Evolutionary conservation across 768 basidiomycete genomes (phyloP), one percentile per base, ranked within the genome.

Genomic region (Pulveroboletus ravenelii): DNA sequence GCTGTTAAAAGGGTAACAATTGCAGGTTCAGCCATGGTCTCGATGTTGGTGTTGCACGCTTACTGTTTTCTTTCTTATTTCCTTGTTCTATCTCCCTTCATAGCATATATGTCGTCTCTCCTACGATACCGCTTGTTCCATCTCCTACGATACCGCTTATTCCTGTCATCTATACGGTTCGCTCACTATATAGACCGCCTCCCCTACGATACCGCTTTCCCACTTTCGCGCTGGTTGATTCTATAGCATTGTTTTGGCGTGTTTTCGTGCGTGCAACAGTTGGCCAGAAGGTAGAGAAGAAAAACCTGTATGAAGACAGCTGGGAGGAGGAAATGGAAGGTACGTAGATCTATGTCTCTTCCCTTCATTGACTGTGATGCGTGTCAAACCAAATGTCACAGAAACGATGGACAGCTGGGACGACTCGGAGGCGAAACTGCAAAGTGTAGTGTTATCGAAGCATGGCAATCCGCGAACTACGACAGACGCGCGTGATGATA

Each of bases 361-460:
- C 6, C 34, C 23, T 13, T 35, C 13, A 1, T 29, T 9, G 23
- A 34, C 39, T 27, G 34, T 56, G 20, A 53, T 43, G 25, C n/a
- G n/a, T 41, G 15, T 36, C 29, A 32, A 37, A 40, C 32, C 12
- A n/a, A 42, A 57, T 23, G 7, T 37, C 32, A 34, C 56, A 93
- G 94, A 98, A 71, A 93, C 92, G 10, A 98, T 98, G 96, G 93
- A 96, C 60, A 83, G 75, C 54, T 99, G 96, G 96, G 93, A 96
- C 70, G 89, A n/a, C n/a, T n/a, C n/a, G n/a, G n/a, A 98, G 53
- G 93, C 85, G 62, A 97, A 97, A 71, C 74, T 99, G 50, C 78
- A 82, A 34, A 81, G 72, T n/a, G 96, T 98, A 49, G 91, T 98
- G 1, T 58, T 83, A 14, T 87, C 85, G 10, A 94, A 93, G 69